Evolutionary conservation across 2,329 filamentous ascomycete genomes (phyloP).

Genomic region (Exophiala dermatitidis): DNA sequence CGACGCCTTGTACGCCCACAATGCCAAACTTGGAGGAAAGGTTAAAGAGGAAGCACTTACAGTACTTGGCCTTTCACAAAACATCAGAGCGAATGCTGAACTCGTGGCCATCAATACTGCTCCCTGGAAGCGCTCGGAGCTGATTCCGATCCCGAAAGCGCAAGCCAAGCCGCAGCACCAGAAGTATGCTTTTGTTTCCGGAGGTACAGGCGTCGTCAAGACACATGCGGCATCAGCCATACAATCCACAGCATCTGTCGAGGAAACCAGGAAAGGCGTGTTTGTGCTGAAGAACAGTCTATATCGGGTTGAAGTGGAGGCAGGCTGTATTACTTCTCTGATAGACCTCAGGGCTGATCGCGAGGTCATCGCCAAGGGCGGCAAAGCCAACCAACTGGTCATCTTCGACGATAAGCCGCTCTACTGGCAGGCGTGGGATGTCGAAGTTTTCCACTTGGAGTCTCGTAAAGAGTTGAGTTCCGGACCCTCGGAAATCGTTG

Average conservation of each 20-base stretch:
- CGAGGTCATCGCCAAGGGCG: slow-evolving; percentile 65
- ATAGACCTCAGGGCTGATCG: slow-evolving; percentile 66
- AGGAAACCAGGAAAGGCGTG: slow-evolving; percentile 50
- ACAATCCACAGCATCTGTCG: slow-evolving; percentile 39
- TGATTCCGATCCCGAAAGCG: slow-evolving; percentile 55
- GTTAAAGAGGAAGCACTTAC: slow-evolving; percentile 63
- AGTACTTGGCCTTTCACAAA: slow-evolving; percentile 55
- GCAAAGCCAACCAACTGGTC: slow-evolving; percentile 83
- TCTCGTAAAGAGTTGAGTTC: slow-evolving; percentile 70
- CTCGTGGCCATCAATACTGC: slow-evolving; percentile 73
- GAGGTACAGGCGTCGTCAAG: slow-evolving; percentile 41
- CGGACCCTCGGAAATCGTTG: slow-evolving; percentile 62
- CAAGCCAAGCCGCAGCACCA: slow-evolving; percentile 22
- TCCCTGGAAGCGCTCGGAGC: slow-evolving; percentile 71
- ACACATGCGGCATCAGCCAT: slow-evolving; percentile 27
- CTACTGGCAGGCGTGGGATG: slow-evolving; percentile 97
- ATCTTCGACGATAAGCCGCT: slow-evolving; percentile 95
- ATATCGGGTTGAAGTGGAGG: slow-evolving; percentile 63
- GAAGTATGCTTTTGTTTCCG: slow-evolving; percentile 41
- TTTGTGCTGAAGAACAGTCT: slow-evolving; percentile 76
- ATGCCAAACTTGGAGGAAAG: slow-evolving; percentile 69
- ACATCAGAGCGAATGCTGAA: slow-evolving; percentile 36
- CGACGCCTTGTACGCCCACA: slow-evolving; percentile 74
- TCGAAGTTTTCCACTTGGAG: slow-evolving; percentile 90
- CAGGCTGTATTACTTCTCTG: slow-evolving; percentile 75